Evolutionary conservation across 768 basidiomycete species (phyloP).

Genomic region (Postia placenta): DNA sequence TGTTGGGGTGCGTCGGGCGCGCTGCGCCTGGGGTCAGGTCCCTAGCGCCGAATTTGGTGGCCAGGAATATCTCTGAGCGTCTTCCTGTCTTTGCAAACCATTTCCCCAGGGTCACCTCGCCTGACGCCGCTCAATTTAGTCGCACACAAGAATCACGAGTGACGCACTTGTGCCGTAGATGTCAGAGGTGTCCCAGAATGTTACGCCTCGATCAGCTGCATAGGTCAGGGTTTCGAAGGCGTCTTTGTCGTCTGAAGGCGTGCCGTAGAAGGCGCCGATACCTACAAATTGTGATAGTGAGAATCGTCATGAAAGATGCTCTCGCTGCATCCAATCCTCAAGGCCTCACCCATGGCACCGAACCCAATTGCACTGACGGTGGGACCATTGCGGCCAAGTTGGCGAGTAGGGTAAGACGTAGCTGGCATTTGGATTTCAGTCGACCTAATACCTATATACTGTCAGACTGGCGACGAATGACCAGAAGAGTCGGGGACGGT

Average conservation of each 20-base stretch:
- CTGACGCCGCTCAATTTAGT: not conserved
- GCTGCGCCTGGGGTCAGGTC: not conserved
- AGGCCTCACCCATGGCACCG: not conserved
- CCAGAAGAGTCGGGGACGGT: no score
- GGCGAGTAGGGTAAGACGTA: not conserved
- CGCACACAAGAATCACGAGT: no score
- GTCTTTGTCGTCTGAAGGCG: not conserved
- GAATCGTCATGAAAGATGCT: not conserved
- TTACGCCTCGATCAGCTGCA: slow-evolving; percentile 27
- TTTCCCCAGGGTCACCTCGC: not conserved
- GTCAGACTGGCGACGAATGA: no score
- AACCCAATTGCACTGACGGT: not conserved
- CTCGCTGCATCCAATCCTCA: not conserved
- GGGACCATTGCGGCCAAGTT: not conserved
- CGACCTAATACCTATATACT: no score
- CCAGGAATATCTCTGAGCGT: slow-evolving; percentile 54
- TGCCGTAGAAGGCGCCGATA: not conserved
- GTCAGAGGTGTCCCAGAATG: slow-evolving; percentile 43
- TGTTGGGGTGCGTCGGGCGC: not conserved
- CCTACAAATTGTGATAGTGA: not conserved
- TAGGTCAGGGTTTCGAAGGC: not conserved
- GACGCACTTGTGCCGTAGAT: slow-evolving; percentile 29
- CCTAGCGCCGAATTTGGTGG: slow-evolving; percentile 51
- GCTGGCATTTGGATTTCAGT: no score
- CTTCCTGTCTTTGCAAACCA: slow-evolving; percentile 51